Conservation (phyloP, 345 rosid species). For the Murraya koenigii region DNA sequence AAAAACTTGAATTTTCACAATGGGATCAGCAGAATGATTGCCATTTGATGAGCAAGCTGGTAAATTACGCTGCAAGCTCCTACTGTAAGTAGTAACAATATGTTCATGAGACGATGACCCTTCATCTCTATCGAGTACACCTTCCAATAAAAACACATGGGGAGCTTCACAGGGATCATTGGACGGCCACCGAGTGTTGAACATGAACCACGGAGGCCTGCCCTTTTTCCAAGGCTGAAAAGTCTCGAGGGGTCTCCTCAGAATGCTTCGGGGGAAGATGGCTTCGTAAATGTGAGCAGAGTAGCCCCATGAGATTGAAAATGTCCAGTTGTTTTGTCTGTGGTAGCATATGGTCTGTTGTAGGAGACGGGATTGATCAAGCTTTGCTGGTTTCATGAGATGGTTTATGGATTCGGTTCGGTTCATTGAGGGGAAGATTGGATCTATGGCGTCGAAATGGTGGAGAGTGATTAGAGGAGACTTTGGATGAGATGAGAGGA, state of each 20-base stretch:
- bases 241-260: slow-evolving; percentile 51
- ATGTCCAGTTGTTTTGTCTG: slow-evolving; percentile 48
- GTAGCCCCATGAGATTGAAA: slow-evolving; percentile 73
- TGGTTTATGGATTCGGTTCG: slow-evolving; percentile 43
- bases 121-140: neutral
- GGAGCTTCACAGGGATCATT: slow-evolving; percentile 58
- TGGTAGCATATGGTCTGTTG: slow-evolving; percentile 72
- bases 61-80: slow-evolving; percentile 26
- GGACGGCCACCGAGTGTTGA: slow-evolving; percentile 41
- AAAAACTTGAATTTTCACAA: slow-evolving; percentile 43
- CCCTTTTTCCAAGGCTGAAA: slow-evolving; percentile 44
- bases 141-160: slow-evolving; percentile 55
- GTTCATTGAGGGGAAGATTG: slow-evolving; percentile 59
- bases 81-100: slow-evolving; percentile 35
- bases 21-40: slow-evolving; percentile 50
- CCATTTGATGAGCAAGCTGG: slow-evolving; percentile 38
- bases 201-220: slow-evolving; percentile 38
- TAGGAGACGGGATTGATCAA: slow-evolving; percentile 48
- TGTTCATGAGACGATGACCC: neutral
- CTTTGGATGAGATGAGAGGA: slow-evolving; percentile 62
- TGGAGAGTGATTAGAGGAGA: slow-evolving; percentile 55
- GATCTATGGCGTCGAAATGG: slow-evolving; percentile 54
- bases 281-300: slow-evolving; percentile 54
- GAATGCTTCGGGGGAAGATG: slow-evolving; percentile 44
- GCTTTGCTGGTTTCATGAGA: slow-evolving; percentile 54